Conservation (phyloP, 2,329 filamentous ascomycete genomes). For the Xylariaceae sp. region DNA sequence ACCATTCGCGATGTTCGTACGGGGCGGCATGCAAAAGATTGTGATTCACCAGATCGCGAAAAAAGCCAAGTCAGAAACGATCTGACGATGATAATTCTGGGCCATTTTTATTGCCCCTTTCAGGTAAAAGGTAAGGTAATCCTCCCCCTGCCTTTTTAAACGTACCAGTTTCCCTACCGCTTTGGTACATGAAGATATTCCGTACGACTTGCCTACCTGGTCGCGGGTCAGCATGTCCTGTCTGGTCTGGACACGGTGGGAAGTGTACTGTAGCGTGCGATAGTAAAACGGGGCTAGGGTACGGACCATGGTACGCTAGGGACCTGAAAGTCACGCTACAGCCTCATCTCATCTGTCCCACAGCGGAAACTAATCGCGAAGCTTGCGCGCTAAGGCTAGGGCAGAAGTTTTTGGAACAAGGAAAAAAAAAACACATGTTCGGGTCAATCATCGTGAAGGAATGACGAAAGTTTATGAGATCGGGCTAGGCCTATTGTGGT, state of each 20-base stretch:
- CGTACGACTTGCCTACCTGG: too few species aligned
- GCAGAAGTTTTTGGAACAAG: neutral
- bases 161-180: neutral
- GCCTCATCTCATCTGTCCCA: slow-evolving; percentile 17
- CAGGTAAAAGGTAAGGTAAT: neutral
- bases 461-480: too few species aligned
- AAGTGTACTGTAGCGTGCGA: neutral
- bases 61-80: slow-evolving; percentile 7
- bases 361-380: slow-evolving; percentile 20
- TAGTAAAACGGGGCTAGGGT: too few species aligned
- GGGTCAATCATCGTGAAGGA: too few species aligned
- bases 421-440: too few species aligned
- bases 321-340: slow-evolving; percentile 4
- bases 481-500: too few species aligned
- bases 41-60: slow-evolving; percentile 12
- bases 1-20: slow-evolving; percentile 1
- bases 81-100: slow-evolving; percentile 5
- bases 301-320: neutral
- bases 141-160: too few species aligned
- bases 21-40: slow-evolving; percentile 9
- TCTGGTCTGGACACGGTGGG: too few species aligned
- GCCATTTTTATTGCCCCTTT: neutral
- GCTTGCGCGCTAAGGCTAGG: neutral
- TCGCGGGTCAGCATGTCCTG: too few species aligned
- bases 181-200: too few species aligned